Conservation (phyloP, 768 basidiomycete species). For the Termitomyces sp. region DNA sequence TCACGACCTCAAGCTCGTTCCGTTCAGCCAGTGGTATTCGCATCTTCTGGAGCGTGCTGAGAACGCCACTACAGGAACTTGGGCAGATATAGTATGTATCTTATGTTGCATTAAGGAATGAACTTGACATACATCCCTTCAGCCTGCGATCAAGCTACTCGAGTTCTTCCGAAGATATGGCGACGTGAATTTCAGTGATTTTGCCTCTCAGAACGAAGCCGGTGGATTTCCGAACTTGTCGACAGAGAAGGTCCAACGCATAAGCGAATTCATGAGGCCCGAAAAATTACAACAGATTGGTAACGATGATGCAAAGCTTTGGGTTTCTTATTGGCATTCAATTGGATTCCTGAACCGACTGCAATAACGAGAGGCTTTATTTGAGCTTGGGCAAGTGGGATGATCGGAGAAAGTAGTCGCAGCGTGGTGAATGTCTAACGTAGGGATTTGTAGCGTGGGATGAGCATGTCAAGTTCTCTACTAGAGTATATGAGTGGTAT, state of each 20-base stretch:
- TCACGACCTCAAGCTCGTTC: not conserved
- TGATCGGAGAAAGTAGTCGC: not conserved
- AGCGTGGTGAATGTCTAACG: no score
- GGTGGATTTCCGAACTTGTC: constrained; percentile 7
- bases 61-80: not conserved
- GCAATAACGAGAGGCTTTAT: not conserved
- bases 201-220: not conserved
- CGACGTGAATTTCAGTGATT: not conserved
- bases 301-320: constrained; percentile 1
- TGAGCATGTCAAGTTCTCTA: not conserved
- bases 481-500: not conserved
- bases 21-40: constrained; percentile 16
- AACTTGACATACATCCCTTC: not conserved
- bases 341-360: not conserved
- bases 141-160: constrained; percentile 31
- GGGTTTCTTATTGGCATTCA: constrained; percentile 9
- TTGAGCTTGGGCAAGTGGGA: not conserved
- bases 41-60: constrained; percentile 7
- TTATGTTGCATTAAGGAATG: no score
- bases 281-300: not conserved
- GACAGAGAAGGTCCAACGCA: constrained; percentile 2
- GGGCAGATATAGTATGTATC: constrained; percentile 4
- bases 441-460: not conserved
- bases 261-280: not conserved
- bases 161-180: constrained; percentile 25